Conservation (phyloP, 2,329 filamentous ascomycete genomes). For the Microsporum audouinii region DNA sequence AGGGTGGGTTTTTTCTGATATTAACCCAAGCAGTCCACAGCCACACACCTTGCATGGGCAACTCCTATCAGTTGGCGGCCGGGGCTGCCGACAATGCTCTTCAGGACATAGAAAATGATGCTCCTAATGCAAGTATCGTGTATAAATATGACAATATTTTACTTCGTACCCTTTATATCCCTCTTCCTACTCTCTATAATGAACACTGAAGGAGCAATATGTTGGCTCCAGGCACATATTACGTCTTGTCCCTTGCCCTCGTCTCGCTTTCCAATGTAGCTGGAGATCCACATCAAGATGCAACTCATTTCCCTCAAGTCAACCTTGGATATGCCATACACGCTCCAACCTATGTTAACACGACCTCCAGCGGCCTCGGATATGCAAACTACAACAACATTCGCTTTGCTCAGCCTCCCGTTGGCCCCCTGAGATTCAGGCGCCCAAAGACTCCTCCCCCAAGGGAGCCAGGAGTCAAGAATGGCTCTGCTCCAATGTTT, state of each 20-base stretch:
- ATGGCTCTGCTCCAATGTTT: background rate
- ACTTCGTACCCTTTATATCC: too few species aligned
- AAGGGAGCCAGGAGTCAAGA: conserved; percentile 2
- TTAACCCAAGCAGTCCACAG: too few species aligned
- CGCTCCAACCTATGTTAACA: conserved; percentile 6
- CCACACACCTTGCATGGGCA: too few species aligned
- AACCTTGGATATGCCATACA: conserved; percentile 14
- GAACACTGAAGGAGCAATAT: too few species aligned
- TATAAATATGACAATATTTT: too few species aligned
- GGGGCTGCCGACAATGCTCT: too few species aligned
- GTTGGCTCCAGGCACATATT: too few species aligned
- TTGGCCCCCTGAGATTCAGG: conserved; percentile 8
- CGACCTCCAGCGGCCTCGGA: conserved; percentile 6
- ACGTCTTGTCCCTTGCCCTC: background rate
- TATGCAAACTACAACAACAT: conserved; percentile 13
- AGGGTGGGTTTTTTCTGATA: too few species aligned
- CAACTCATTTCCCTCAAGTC: conserved; percentile 5
- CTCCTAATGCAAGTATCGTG: too few species aligned
- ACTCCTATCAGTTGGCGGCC: too few species aligned
- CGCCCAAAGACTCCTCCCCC: conserved; percentile 9
- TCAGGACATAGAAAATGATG: too few species aligned
- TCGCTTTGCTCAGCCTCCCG: conserved; percentile 13
- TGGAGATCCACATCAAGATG: background rate
- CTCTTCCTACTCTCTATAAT: too few species aligned
- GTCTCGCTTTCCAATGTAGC: background rate